These are phyloP conservation scores for Phialophora tarda DNA, from an alignment of 2,329 filamentous ascomycete species.

Conservation along the genomic window DNA sequence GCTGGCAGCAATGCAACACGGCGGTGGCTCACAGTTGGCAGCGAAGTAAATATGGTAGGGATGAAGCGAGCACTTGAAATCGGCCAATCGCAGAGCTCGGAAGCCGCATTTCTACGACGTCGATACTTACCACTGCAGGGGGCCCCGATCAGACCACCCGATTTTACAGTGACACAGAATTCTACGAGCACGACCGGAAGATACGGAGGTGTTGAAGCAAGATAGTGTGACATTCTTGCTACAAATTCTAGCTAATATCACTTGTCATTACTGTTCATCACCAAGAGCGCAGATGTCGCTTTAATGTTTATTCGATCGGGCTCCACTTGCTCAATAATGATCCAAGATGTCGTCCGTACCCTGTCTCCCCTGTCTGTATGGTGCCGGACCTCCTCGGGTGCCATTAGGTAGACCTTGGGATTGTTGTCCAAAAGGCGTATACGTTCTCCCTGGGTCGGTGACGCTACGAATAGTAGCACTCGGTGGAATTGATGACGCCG, in stretches of 20 bases:
- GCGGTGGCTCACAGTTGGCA: neutral
- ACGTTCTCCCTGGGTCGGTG: constrained; percentile 25
- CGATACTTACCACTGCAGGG: neutral
- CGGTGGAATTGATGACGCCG: constrained; percentile 26
- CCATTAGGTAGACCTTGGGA: constrained; percentile 14
- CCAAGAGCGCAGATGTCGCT: constrained; percentile 17
- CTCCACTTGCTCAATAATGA: constrained; percentile 35
- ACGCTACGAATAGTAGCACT: constrained; percentile 28
- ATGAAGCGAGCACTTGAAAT: neutral
- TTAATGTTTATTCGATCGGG: neutral
- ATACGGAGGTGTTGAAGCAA: constrained; percentile 1
- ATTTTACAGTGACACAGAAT: neutral
- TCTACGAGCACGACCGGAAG: neutral
- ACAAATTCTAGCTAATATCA: constrained; percentile 29
- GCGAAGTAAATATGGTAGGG: neutral
- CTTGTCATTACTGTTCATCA: constrained; percentile 33
- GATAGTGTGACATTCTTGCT: constrained; percentile 28
- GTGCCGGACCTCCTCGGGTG: constrained; percentile 21
- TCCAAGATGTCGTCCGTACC: constrained; percentile 38
- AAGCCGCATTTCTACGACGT: neutral
- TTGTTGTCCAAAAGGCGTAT: constrained; percentile 28
- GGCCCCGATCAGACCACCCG: constrained; percentile 9
- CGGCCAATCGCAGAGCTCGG: constrained; percentile 12
- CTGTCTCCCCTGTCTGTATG: constrained; percentile 32
- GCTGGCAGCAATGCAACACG: neutral